Base-by-base conservation (phyloP, 352 stramenopile genomes). In the Pelagophyceae sp. region DNA sequence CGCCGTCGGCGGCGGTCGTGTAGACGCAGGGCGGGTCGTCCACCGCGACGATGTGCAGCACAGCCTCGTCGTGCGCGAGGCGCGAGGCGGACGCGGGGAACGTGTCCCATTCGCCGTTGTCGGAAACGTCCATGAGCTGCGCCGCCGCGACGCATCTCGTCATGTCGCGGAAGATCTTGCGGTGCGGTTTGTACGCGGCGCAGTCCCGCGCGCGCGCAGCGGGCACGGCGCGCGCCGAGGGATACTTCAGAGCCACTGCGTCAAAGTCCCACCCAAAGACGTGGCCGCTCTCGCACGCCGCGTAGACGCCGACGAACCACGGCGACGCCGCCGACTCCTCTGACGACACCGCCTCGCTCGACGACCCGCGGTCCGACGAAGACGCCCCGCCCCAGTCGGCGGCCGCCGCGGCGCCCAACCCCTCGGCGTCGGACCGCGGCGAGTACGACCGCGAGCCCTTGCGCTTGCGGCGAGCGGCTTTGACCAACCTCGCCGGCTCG, bases 1-100 rank as follows among this genome's bases (percentile, higher is more conserved):
- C 25, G 2, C 67, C 67, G 38, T 74, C 67, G 6, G 17, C 38
- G 6, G 61, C 27, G 23, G 67, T 74, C 35, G 67, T 40, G 37
- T 74, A 74, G 27, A 74, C 38, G 38, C 67, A 74, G 1, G 33
- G 67, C 67, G 67, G 67, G 33, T 37, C 19, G 25, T 74, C 67
- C 35, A 74, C 67, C 35, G 31, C 67, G 67, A 58, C 15, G 35
- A 51, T 0, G 1, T 74, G 25, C 11, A 74, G 38, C 25, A 74
- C 67, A 1, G 67, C 5, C 33, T 74, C 67, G 2, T 74, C 67
- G 38, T 51, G 35, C 1, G 67, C 67, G 27, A 31, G 33, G 67
- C 33, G 17, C 15, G 1, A 31, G 5, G 23, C 23, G 33, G 6
- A 2, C 35, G 67, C 15, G 11, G 27, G 35, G 15, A 74, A 31